These are phyloP conservation scores for Trametes hirsuta DNA, from an alignment of 1,284 basidiomycete species.

Conservation along the genomic window DNA sequence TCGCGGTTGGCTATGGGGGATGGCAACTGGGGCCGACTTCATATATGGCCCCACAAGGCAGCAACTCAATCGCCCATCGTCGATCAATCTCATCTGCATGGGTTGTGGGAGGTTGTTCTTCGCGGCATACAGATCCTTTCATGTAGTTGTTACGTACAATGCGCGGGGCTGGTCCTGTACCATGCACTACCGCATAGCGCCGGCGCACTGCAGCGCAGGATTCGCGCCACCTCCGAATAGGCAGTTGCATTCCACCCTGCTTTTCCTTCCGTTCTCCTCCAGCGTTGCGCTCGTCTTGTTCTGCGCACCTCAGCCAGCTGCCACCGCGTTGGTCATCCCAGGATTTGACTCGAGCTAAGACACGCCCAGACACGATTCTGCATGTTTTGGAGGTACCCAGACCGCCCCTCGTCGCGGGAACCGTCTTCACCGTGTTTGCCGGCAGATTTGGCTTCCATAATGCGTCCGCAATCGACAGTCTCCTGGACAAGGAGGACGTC, in stretches of 20 bases:
- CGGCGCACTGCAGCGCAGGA: conserved; percentile 8
- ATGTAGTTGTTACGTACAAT: conserved; percentile 29
- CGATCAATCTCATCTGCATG: conserved; percentile 27
- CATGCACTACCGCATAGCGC: conserved; percentile 13
- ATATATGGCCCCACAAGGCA: conserved; percentile 21
- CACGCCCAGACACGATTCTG: conserved; percentile 14
- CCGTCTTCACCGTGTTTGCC: conserved; percentile 27
- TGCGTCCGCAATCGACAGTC: conserved; percentile 79
- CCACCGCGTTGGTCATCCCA: background rate
- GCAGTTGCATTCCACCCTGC: conserved; percentile 21
- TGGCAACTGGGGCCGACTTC: background rate
- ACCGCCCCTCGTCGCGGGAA: conserved; percentile 18
- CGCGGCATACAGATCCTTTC: conserved; percentile 18
- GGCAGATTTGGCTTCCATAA: conserved; percentile 84
- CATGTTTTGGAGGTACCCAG: conserved; percentile 40
- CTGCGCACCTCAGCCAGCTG: background rate
- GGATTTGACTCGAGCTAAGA: background rate
- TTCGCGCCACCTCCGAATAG: conserved; percentile 28
- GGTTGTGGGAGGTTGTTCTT: conserved; percentile 14
- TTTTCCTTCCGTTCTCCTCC: background rate
- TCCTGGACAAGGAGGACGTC: conserved; percentile 84
- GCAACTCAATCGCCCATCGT: conserved; percentile 26
- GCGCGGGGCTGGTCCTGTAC: conserved; percentile 1
- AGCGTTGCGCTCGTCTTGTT: background rate
- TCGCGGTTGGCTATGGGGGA: background rate